Evolutionary conservation across 176 grass and related monocot genomes (phyloP).

Genomic region (Phoenix roebelenii): DNA sequence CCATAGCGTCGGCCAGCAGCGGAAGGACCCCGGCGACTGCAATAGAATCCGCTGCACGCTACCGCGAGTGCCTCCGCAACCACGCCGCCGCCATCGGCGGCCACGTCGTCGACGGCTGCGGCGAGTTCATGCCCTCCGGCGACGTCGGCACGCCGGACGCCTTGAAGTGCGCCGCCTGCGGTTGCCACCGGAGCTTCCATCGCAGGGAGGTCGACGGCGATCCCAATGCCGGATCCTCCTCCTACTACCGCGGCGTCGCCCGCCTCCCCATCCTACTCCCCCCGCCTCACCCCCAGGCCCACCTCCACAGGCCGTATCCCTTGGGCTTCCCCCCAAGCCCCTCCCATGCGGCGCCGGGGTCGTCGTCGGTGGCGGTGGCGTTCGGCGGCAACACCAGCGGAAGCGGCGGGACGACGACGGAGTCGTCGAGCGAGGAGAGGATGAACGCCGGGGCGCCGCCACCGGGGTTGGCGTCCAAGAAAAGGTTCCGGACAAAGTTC

Average conservation of each 20-base stretch:
- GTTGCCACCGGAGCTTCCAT: conserved; percentile 21
- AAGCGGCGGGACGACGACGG: conserved; percentile 15
- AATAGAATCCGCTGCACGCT: conserved; percentile 1
- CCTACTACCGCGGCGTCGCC: background rate
- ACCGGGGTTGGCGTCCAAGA: background rate
- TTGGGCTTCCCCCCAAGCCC: background rate
- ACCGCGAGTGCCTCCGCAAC: conserved; percentile 68
- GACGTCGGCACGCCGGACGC: conserved; percentile 8
- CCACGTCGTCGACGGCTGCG: conserved; percentile 60
- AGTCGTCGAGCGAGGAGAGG: conserved; percentile 17
- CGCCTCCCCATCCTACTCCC: conserved; percentile 9
- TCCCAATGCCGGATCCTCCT: conserved; percentile 10
- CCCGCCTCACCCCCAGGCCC: background rate
- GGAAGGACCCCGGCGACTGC: background rate
- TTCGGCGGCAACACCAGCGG: conserved; percentile 16
- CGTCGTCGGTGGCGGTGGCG: background rate
- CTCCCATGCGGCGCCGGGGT: background rate
- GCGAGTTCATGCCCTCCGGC: conserved; percentile 58
- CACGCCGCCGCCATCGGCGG: conserved; percentile 45
- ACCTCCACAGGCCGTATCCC: background rate
- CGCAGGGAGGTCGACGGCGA: conserved; percentile 10
- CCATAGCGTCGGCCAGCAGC: background rate
- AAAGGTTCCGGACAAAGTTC: conserved; percentile 21
- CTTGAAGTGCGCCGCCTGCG: conserved; percentile 20
- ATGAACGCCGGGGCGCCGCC: background rate